These are phyloP conservation scores for Epichloe aotearoae DNA, from an alignment of 2,329 filamentous ascomycete genomes.

Conservation along the genomic window DNA sequence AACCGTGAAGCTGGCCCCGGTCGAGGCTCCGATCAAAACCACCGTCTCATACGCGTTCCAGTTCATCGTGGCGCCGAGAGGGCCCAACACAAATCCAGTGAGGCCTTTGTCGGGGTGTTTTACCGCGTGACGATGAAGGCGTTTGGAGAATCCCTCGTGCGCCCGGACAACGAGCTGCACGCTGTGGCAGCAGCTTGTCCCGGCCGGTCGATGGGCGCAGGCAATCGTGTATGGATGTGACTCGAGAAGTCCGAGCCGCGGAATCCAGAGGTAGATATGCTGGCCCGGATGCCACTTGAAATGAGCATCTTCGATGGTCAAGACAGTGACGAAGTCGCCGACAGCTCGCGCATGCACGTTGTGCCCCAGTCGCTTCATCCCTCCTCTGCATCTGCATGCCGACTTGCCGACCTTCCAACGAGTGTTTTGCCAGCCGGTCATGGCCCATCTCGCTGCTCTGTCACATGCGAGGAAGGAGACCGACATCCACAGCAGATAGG, in stretches of 20 bases:
- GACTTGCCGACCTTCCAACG: constrained; percentile 27
- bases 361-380: constrained; percentile 38
- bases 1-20: constrained; percentile 48
- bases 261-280: constrained; percentile 48
- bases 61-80: constrained; percentile 40
- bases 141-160: constrained; percentile 43
- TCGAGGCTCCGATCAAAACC: constrained; percentile 47
- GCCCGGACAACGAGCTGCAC: constrained; percentile 44
- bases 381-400: constrained; percentile 35
- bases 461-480: constrained; percentile 51
- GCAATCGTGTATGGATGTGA: constrained; percentile 50
- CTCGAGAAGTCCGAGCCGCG: constrained; percentile 38
- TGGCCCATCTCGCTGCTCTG: constrained; percentile 35
- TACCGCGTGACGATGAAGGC: constrained; percentile 34
- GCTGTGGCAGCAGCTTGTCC: constrained; percentile 43
- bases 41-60: constrained; percentile 48
- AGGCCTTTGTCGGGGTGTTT: constrained; percentile 20
- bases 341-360: constrained; percentile 33
- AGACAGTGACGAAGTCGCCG: constrained; percentile 38
- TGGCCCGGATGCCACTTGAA: constrained; percentile 47
- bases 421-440: constrained; percentile 40
- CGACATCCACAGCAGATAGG: constrained; percentile 53
- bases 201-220: constrained; percentile 36
- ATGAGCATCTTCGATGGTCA: constrained; percentile 46
- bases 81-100: constrained; percentile 37